Base-by-base conservation (phyloP, 129 eudicot genomes). In the Ambrosia trifida region DNA sequence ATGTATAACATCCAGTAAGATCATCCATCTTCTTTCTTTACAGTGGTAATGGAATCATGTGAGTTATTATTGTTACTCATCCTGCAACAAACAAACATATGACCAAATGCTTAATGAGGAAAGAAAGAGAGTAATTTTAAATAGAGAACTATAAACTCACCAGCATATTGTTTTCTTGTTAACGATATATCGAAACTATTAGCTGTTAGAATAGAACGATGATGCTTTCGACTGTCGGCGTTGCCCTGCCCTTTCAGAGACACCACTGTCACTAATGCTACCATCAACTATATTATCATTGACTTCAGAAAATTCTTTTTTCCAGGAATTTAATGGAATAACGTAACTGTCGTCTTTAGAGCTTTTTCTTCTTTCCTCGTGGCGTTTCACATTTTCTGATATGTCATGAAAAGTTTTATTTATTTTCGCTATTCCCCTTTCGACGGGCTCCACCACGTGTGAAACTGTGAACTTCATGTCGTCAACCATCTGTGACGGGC, bases 391-490 rank as follows among this genome's bases (percentile, higher is more conserved):
- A 35, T 87, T 89, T 74, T 93, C 89, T n/a, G 98, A 93, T 89
- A 93, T 89, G 69, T 93, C 82, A 17, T 89, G 96, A 74, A 89
- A 85, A 17, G 95, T 93, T 79, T 31, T 87, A 53, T 93, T 93
- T 74, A 92, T 82, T 70, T 74, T 89, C 8, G 96, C 91, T 67
- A 93, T 64, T 32, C 96, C 96, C 70, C 98, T 80, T 77, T 93
- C 98, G 51, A 93, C 96, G 9, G 98, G 98, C 72, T 93, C 98
- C 52, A 89, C 96, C 4, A 93, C 98, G 52, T 89, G 96, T 3
- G 95, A 87, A 59, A 89, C 96, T 28, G 98, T 89, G 86, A 77
- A 93, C 96, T 82, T 89, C 98, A 93, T 89, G 85, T 93, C 98
- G 79, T 89, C 98, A 11, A 83, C 96, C 17, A 93, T 89, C 98